Evolutionary conservation across 225 moss, liverwort and hornwort genomes (phyloP), one percentile per base, ranked within the genome.

Genomic region (Physcomitrium patens): DNA sequence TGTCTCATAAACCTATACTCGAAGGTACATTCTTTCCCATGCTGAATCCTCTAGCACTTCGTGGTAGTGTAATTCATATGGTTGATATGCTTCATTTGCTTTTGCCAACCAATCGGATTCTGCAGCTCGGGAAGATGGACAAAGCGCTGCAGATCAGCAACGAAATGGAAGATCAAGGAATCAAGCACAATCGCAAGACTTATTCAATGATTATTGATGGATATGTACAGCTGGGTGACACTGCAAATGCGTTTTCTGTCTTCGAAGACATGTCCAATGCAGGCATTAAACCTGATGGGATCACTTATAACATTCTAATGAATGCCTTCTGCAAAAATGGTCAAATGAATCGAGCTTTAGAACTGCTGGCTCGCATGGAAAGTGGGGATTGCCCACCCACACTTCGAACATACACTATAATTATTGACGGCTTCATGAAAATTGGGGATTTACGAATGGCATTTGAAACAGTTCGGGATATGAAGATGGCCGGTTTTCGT

Each of bases 131-230:
- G 61, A 93, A 87, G 76, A 83, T 93, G 86, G 79, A 41, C 76
- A 85, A 89, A 75, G 91, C 93, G 15, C 65, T 89, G 71, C 81
- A 87, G 63, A 73, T 89, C 10, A 82, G 85, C 79, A 75, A 72
- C 27, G 80, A 87, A 54, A 93, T 93, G 93, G 80, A 86, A 68
- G 63, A 67, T 16, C 80, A 86, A 72, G 91, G 91, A 44, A 78
- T 93, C 66, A 41, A 19, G 53, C 93, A 89, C 55, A 91, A 93
- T 63, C 86, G 74, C 62, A 93, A 84, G 76, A 91, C 87, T 44
- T 91, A 81, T 67, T 87, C 93, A 14, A 93, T 93, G 93, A 79
- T 93, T 13, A 93, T 93, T 54, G 82, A 78, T 70, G 93, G 93
- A 58, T 93, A 93, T 75, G 93, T 93, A 7, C 89, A 89, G 37